Base-by-base conservation (phyloP, 768 basidiomycete species). In the Leccinum boreale region DNA sequence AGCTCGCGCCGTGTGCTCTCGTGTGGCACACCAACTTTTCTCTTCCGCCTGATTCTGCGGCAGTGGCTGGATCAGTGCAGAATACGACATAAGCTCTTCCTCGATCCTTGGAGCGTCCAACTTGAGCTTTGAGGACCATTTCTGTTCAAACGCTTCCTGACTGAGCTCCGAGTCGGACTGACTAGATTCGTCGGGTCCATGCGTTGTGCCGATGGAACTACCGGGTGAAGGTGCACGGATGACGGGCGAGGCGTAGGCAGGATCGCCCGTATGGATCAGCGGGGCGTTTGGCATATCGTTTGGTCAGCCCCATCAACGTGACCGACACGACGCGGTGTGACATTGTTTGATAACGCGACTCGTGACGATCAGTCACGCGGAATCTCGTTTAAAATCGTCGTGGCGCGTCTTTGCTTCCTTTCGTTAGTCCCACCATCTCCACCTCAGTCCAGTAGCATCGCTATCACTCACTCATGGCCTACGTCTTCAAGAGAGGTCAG, bases 401-500 rank as follows among this genome's bases (percentile, higher is more conserved):
- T 45, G 63, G 62, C 73, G 69, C 72, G 73, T 70, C 56, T 36
- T 46, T 49, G 7, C 50, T 53, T 35, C 51, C 60, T 35, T 60
- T 65, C 57, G 59, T 64, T 57, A 23, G 50, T 31, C 58, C 69
- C 61, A 68, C 55, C 69, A 74, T 60, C 68, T 61, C 44, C 55
- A 42, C 56, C 39, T 48, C 36, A 45, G 55, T 50, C 35, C 49
- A 36, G 49, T 56, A 57, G 19, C 36, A 44, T 52, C 29, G 9
- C 33, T 51, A 36, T 47, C 39, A 45, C 47, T 24, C 52, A 65
- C 60, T 29, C 51, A 82, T 81, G 79, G 75, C 79, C 11, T 82
- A 72, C 66, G 83, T 84, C 21, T 84, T 76, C 74, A 84, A 84
- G 68, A 77, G 82, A 78, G 83, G 82, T 83, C 47, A 64, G 81